phyloP scores from a whole-genome alignment of 257 asterid genomes.

The Salvia rosmarinus region DNA sequence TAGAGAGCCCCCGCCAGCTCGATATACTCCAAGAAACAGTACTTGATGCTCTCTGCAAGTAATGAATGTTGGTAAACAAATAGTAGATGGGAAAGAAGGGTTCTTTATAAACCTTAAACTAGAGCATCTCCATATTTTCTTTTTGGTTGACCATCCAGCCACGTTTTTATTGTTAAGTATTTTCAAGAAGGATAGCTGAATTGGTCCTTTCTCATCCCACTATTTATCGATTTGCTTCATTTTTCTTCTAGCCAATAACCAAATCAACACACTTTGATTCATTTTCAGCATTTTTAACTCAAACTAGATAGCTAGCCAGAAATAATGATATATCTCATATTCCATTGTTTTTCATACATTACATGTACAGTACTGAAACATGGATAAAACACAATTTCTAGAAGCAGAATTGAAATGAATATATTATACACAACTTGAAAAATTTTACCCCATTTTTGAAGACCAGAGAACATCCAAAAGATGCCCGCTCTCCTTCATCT shows the following conservation, averaged over 20 bases:
- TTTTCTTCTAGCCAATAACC: too few relatives aligned
- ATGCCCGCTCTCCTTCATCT: too few relatives aligned
- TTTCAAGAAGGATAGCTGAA: slow-evolving; percentile 8
- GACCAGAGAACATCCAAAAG: too few relatives aligned
- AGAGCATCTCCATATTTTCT: neutral
- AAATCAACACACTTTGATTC: too few relatives aligned
- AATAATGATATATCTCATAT: too few relatives aligned
- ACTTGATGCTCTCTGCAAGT: slow-evolving; percentile 35
- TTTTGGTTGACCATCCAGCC: neutral
- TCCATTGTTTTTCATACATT: too few relatives aligned
- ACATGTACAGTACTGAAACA: too few relatives aligned
- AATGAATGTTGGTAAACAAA: slow-evolving; percentile 18
- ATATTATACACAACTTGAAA: neutral
- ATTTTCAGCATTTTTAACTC: too few relatives aligned
- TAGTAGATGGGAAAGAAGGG: slow-evolving; percentile 18
- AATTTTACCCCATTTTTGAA: too few relatives aligned
- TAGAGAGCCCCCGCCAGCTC: slow-evolving; percentile 45
- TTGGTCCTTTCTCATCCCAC: neutral
- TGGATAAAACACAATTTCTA: neutral
- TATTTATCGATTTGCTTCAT: neutral
- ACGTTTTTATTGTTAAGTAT: neutral
- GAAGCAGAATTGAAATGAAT: neutral
- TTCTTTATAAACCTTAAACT: neutral
- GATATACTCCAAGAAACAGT: slow-evolving; percentile 41
- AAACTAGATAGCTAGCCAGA: neutral